These are phyloP conservation scores for Drechslera avenae DNA, from an alignment of 2,329 filamentous ascomycete species.

Conservation along the genomic window DNA sequence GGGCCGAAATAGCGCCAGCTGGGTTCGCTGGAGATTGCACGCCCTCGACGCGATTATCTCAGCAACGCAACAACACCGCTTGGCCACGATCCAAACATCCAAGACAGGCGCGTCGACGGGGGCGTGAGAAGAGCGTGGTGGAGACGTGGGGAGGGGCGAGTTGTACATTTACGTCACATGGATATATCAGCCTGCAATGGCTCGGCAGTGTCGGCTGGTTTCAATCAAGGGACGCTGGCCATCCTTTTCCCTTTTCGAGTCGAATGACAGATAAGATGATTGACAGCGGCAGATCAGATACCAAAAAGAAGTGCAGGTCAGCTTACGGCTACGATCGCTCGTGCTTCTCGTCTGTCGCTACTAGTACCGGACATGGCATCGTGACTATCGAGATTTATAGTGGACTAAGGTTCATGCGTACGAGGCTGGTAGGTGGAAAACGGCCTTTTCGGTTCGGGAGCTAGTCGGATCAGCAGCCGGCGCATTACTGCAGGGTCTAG, in stretches of 20 bases:
- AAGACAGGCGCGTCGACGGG: background rate
- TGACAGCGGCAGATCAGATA: background rate
- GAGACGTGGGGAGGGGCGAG: background rate
- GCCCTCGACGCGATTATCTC: conserved; percentile 1
- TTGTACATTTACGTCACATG: background rate
- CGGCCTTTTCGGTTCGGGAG: conserved; percentile 11
- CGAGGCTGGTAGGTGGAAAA: conserved; percentile 5
- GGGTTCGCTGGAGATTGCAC: conserved; percentile 1
- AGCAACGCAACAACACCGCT: background rate
- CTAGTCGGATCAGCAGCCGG: conserved; percentile 16
- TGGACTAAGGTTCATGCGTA: conserved; percentile 15
- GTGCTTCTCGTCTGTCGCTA: background rate
- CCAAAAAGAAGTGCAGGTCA: too few relatives aligned
- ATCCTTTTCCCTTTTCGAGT: background rate
- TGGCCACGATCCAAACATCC: background rate
- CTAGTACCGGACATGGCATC: background rate
- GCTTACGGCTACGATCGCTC: background rate
- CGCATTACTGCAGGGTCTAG: conserved; percentile 16
- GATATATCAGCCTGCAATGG: background rate
- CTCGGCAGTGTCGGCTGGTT: background rate
- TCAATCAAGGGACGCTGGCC: background rate
- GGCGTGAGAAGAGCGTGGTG: background rate
- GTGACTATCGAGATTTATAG: conserved; percentile 8
- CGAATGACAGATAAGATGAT: background rate
- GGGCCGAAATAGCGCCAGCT: background rate